These are phyloP conservation scores for Pyricularia pennisetigena DNA, from an alignment of 2,329 filamentous ascomycete species.

Conservation along the genomic window DNA sequence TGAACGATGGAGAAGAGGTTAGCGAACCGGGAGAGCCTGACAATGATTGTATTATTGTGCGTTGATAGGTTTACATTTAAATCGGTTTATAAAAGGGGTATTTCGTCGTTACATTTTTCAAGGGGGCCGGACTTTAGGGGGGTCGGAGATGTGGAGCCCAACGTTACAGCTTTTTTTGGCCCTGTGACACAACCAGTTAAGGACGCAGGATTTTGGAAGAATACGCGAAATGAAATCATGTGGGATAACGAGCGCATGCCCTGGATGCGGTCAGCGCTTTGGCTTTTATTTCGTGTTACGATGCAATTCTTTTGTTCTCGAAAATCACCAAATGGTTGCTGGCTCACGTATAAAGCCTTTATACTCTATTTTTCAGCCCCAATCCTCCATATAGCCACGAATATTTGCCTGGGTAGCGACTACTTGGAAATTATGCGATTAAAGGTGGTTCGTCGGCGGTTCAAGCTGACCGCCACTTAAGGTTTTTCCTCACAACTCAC, in stretches of 20 bases:
- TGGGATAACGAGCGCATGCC: not conserved
- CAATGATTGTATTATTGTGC: too few species aligned
- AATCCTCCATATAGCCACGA: not conserved
- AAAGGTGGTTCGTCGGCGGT: not conserved
- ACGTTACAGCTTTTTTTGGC: not conserved
- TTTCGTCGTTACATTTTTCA: too few species aligned
- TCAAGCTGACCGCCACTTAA: not conserved
- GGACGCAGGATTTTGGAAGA: not conserved
- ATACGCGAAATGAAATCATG: not conserved
- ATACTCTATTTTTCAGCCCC: not conserved
- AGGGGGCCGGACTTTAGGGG: too few species aligned
- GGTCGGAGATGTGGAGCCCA: too few species aligned
- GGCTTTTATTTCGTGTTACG: not conserved
- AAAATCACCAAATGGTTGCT: not conserved
- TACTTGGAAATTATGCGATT: not conserved
- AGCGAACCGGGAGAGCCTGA: too few species aligned
- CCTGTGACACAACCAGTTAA: not conserved
- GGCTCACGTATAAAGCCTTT: not conserved
- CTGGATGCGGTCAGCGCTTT: not conserved
- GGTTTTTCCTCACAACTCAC: not conserved
- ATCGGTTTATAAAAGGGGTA: too few species aligned
- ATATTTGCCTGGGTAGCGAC: slow-evolving; percentile 1
- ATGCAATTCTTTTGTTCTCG: not conserved
- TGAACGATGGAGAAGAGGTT: too few species aligned
- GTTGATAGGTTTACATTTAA: too few species aligned